A percentile compares a stretch with the other conserved stretches of the same genome.
Evolutionary conservation across 305 asterid species (phyloP).

Genomic region (Solanum chacoense): DNA sequence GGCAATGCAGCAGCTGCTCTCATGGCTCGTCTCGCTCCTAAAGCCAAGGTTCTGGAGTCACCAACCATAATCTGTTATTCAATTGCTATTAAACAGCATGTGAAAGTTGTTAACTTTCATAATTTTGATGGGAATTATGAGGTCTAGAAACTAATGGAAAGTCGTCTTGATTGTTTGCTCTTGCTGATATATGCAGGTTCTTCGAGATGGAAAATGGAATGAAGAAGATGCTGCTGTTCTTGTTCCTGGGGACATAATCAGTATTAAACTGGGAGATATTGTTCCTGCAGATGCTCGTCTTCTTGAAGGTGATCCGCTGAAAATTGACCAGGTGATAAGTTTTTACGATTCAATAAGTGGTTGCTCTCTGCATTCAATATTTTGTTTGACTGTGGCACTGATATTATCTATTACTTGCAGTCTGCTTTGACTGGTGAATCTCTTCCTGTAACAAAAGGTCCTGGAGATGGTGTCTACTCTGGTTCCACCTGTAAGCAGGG

Average conservation of each 20-base stretch:
- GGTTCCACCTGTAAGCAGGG: conserved; percentile 99
- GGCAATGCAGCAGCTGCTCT: conserved; percentile 99
- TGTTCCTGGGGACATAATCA: conserved; percentile 89
- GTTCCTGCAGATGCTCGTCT: conserved; percentile 96
- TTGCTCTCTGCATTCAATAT: background rate
- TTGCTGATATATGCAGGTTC: conserved; percentile 40
- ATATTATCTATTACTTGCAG: conserved; percentile 31
- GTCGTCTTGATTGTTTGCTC: background rate
- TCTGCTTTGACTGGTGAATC: conserved; percentile 99
- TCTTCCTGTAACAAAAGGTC: conserved; percentile 95
- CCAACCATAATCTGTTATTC: background rate
- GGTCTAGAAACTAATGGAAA: background rate
- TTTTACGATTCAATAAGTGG: conserved; percentile 3
- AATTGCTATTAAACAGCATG: background rate
- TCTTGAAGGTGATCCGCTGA: conserved; percentile 89
- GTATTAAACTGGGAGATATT: conserved; percentile 91
- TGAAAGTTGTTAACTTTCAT: background rate
- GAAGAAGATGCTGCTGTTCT: conserved; percentile 87
- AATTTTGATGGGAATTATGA: background rate
- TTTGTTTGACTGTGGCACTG: conserved; percentile 4
- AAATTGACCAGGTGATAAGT: conserved; percentile 74
- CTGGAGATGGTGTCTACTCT: conserved; percentile 95
- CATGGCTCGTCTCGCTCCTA: conserved; percentile 99
- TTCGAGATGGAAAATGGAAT: conserved; percentile 91
- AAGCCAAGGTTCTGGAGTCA: conserved; percentile 51